A percentile compares a stretch with the other conserved stretches of the same genome.
These are phyloP conservation scores for Dispira simplex DNA, from an alignment of 192 early-diverging fungal genomes.

Conservation along the genomic window DNA sequence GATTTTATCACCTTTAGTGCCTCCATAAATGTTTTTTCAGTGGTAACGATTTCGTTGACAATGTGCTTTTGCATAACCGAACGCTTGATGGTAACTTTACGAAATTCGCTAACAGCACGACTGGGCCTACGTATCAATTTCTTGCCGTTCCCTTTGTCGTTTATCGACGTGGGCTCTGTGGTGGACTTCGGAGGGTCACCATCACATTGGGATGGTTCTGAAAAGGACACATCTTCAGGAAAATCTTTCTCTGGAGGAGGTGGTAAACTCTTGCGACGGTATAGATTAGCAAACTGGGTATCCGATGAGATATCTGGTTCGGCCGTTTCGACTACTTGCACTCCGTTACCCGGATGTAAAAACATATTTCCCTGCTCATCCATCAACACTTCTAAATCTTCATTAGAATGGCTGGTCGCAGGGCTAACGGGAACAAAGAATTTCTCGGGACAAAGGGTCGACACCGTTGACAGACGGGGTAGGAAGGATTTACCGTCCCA, in stretches of 20 bases:
- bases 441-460: neutral
- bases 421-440: neutral
- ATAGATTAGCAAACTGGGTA: neutral
- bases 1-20: neutral
- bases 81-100: neutral
- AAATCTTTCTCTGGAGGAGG: neutral
- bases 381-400: conserved; percentile 1
- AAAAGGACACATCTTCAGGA: neutral
- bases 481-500: neutral
- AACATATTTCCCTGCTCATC: conserved; percentile 9
- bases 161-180: neutral
- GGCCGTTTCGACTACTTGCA: neutral
- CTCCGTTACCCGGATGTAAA: neutral
- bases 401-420: neutral
- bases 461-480: neutral
- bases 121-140: conserved; percentile 3
- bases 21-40: conserved; percentile 2
- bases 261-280: conserved; percentile 4
- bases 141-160: neutral
- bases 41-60: conserved; percentile 6
- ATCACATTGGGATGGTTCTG: neutral
- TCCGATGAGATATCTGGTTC: conserved; percentile 1
- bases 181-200: neutral
- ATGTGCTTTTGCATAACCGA: conserved; percentile 2
- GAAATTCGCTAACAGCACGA: conserved; percentile 6